Conservation (phyloP, 1,284 basidiomycete genomes). For the Hemileia vastatrix region DNA sequence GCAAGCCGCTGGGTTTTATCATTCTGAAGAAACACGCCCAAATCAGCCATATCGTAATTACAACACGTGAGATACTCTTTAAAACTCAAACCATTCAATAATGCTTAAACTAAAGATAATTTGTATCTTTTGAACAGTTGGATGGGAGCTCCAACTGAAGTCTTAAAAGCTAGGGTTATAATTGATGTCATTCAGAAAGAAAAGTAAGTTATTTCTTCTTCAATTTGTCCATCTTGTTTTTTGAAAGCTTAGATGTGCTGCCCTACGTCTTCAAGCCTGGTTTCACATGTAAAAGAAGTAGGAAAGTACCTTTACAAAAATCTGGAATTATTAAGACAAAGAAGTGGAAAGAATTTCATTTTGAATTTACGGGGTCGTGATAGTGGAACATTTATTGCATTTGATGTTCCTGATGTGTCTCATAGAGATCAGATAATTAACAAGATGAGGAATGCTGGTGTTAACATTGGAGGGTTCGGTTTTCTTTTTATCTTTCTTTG, state of each 20-base stretch:
- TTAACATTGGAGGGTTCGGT: slow-evolving; percentile 34
- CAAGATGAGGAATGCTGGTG: slow-evolving; percentile 34
- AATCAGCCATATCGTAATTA: slow-evolving; percentile 49
- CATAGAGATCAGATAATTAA: slow-evolving; percentile 33
- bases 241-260: not conserved
- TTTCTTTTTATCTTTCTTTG: not conserved
- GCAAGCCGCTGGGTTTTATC: slow-evolving; percentile 50
- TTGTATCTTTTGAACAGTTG: slow-evolving; percentile 3
- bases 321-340: slow-evolving; percentile 28
- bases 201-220: slow-evolving; percentile 13
- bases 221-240: not conserved
- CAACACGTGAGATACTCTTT: slow-evolving; percentile 24
- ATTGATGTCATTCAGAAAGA: slow-evolving; percentile 48
- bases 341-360: slow-evolving; percentile 27
- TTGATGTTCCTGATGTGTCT: slow-evolving; percentile 27
- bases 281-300: slow-evolving; percentile 33
- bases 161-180: slow-evolving; percentile 50
- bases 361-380: slow-evolving; percentile 34
- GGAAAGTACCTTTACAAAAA: slow-evolving; percentile 33
- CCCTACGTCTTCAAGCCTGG: slow-evolving; percentile 17
- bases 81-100: not conserved
- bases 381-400: slow-evolving; percentile 39
- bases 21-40: slow-evolving; percentile 49
- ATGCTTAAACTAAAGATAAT: not conserved
- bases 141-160: slow-evolving; percentile 49